Evolutionary conservation across 768 basidiomycete species (phyloP).

Genomic region (Punctularia strigosozonata): DNA sequence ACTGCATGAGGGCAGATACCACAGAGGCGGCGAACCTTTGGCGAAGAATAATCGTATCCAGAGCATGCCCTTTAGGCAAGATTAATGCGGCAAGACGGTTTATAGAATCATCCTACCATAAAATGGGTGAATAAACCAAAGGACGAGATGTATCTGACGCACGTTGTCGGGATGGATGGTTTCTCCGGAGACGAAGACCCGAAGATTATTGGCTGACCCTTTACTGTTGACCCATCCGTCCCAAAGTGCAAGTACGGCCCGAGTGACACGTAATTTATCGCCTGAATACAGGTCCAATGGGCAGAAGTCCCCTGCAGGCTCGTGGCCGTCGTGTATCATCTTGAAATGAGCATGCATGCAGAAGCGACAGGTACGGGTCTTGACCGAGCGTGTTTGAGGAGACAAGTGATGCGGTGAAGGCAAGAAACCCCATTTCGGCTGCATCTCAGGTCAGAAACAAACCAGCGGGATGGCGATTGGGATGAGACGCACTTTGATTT

Average conservation of each 20-base stretch:
- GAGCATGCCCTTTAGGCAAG: slow-evolving; percentile 1
- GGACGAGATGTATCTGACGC: slow-evolving; percentile 13
- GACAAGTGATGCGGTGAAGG: slow-evolving; percentile 56
- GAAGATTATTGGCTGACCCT: slow-evolving; percentile 71
- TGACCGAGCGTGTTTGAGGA: slow-evolving; percentile 38
- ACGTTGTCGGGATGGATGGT: slow-evolving; percentile 49
- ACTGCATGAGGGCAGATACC: slow-evolving; percentile 33
- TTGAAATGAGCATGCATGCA: slow-evolving; percentile 75
- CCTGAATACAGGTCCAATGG: slow-evolving; percentile 86
- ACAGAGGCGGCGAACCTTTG: slow-evolving; percentile 41
- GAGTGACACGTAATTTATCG: slow-evolving; percentile 43
- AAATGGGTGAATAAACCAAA: neutral
- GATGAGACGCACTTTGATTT: slow-evolving; percentile 67
- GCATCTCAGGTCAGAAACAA: slow-evolving; percentile 2
- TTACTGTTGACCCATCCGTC: slow-evolving; percentile 53
- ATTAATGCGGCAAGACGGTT: slow-evolving; percentile 11
- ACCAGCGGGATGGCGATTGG: neutral
- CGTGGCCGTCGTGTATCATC: slow-evolving; percentile 23
- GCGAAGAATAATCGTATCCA: slow-evolving; percentile 21
- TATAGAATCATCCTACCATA: slow-evolving; percentile 8
- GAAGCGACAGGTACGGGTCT: slow-evolving; percentile 73
- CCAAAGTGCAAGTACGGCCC: slow-evolving; percentile 64
- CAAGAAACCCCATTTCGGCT: slow-evolving; percentile 98
- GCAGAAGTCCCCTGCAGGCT: slow-evolving; percentile 48
- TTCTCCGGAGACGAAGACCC: slow-evolving; percentile 62